Conservation (phyloP, 2,329 filamentous ascomycete genomes). For the Neopestalotiopsis sp. region DNA sequence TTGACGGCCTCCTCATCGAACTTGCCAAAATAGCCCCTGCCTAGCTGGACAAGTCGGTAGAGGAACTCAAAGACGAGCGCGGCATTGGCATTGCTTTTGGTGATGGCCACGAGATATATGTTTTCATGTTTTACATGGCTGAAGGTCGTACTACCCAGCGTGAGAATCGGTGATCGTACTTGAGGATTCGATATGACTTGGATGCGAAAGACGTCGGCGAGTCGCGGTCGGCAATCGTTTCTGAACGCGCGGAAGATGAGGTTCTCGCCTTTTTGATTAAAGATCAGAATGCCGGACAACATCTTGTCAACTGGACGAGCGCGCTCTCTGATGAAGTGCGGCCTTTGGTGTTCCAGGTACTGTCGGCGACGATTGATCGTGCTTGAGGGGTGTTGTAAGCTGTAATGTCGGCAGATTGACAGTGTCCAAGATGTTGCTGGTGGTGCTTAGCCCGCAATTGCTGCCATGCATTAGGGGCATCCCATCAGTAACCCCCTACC, state of each 20-base stretch:
- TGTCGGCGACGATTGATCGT: background rate
- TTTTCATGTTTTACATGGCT: conserved; percentile 99
- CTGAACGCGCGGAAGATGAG: conserved; percentile 99
- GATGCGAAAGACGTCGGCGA: conserved; percentile 99
- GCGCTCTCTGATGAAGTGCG: conserved; percentile 15
- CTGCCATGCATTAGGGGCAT: background rate
- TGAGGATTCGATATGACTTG: conserved; percentile 99
- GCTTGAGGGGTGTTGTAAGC: background rate
- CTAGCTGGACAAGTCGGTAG: conserved; percentile 87
- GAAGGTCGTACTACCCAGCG: conserved; percentile 96
- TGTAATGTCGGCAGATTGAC: background rate
- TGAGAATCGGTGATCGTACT: conserved; percentile 96
- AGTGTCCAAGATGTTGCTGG: background rate
- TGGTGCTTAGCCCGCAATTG: background rate
- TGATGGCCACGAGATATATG: conserved; percentile 96
- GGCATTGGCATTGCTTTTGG: conserved; percentile 98
- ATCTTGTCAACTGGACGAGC: conserved; percentile 58
- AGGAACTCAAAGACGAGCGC: conserved; percentile 98
- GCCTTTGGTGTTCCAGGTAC: background rate
- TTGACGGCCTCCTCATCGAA: conserved; percentile 99
- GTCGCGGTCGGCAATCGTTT: conserved; percentile 95
- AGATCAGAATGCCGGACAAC: conserved; percentile 96
- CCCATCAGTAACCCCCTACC: background rate
- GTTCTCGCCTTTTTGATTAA: conserved; percentile 99
- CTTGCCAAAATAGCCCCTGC: conserved; percentile 96